These are phyloP conservation scores for Fagus sylvatica DNA, from an alignment of 306 rosid species.

Conservation along the genomic window DNA sequence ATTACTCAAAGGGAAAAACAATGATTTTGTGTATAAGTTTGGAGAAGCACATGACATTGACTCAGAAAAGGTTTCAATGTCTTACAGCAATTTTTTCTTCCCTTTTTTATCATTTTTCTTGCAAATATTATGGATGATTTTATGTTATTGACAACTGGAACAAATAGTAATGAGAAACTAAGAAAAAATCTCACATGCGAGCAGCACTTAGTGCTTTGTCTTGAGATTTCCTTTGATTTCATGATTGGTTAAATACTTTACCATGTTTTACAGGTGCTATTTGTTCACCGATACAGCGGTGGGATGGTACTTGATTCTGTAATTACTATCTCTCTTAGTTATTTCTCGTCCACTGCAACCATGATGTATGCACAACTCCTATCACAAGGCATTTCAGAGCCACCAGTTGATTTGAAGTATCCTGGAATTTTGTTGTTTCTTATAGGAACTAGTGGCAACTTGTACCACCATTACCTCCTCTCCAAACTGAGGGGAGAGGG, in stretches of 20 bases:
- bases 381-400: conserved; percentile 52
- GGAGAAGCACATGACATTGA: no score
- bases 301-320: conserved; percentile 45
- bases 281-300: conserved; percentile 78
- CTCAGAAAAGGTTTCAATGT: no score
- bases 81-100: no score
- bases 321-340: conserved; percentile 52
- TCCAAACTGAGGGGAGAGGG: conserved; percentile 58
- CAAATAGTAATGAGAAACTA: no score
- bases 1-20: no score
- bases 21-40: no score
- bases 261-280: conserved; percentile 48
- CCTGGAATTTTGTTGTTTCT: conserved; percentile 55
- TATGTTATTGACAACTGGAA: no score
- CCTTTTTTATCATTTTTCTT: no score
- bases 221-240: background rate
- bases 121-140: no score
- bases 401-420: conserved; percentile 44
- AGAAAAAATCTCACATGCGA: no score
- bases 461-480: conserved; percentile 75
- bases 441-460: conserved; percentile 63
- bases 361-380: conserved; percentile 65
- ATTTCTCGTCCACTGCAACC: conserved; percentile 40
- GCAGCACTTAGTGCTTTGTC: background rate
- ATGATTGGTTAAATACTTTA: background rate